Base-by-base conservation (phyloP, 2,329 filamentous ascomycete species). In the Ilyonectria sp. region DNA sequence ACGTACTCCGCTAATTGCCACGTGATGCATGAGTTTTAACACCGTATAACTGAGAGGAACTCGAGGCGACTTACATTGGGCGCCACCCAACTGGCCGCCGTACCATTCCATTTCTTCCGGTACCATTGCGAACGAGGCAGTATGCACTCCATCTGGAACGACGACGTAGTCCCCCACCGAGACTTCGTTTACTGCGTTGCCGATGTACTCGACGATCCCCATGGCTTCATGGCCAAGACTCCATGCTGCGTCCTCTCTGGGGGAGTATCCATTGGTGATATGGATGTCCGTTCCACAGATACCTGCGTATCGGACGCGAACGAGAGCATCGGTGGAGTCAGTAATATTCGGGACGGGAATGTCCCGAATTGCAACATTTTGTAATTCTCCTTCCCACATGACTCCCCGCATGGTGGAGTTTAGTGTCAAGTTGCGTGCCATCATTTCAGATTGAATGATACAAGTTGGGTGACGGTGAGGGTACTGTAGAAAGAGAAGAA, bases 91-190 rank as follows among this genome's bases (percentile, higher is more conserved):
- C 23, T 50, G 47, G 23, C 6, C 6, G 23, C 6, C 47, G 47
- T 31, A 50, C 47, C 47, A 50, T 19, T 50, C 23, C 47, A 50
- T 50, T n/a, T 17, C 23, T n/a, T 7, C 47, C 15, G 23, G 47
- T 50, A n/a, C 17, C 47, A 50, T 50, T 50, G n/a, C 23, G 47
- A 50, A 50, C 6, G 47, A 31, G 47, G 23, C 47, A n/a, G 15
- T 50, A 31, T 50, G 47, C 3, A 50, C 47, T 9, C 47, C 47
- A 31, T 58, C 55, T 15, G 55, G 40, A 58, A 58, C 40, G 21
- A 58, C 55, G 7, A 58, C 55, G 55, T 58, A 58, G 43, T 58
- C 55, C 10, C 55, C 55, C 15, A 49, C 43, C 8, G 40, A 47
- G 10, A 58, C 11, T 17, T 46, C 29, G 23, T 15, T 31, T 6